Evolutionary conservation across 768 basidiomycete genomes (phyloP).

Genomic region (Lentinula boryana): DNA sequence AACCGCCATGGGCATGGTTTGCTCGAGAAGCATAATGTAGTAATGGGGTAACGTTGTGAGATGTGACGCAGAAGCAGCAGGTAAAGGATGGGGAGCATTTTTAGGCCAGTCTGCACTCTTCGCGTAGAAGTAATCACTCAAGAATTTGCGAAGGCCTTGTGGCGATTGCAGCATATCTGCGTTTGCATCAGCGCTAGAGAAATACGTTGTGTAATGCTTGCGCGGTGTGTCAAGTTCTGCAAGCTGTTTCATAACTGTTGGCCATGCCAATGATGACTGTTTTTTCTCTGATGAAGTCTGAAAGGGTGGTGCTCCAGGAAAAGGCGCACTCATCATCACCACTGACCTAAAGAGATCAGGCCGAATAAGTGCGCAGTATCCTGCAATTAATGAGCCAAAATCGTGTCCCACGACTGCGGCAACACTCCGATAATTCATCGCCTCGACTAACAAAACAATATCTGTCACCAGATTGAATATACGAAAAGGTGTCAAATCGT

Average conservation of each 20-base stretch:
- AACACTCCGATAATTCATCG: conserved; percentile 41
- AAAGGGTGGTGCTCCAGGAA: conserved; percentile 36
- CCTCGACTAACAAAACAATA: conserved; percentile 42
- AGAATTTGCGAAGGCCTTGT: conserved; percentile 37
- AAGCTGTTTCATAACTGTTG: conserved; percentile 19
- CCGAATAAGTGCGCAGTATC: conserved; percentile 44
- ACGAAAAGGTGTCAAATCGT: conserved; percentile 45
- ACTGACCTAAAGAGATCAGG: conserved; percentile 52
- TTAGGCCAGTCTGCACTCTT: conserved; percentile 51
- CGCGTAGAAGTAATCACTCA: conserved; percentile 51
- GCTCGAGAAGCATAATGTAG: conserved; percentile 53
- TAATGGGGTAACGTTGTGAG: conserved; percentile 46
- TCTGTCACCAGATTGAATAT: conserved; percentile 47
- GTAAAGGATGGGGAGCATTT: conserved; percentile 34
- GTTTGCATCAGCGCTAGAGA: conserved; percentile 39
- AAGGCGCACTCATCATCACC: conserved; percentile 58
- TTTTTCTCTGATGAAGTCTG: conserved; percentile 6
- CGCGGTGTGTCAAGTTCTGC: conserved; percentile 40
- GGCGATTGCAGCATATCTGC: conserved; percentile 36
- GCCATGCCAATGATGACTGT: neutral
- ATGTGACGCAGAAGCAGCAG: conserved; percentile 22
- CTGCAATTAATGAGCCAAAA: conserved; percentile 50
- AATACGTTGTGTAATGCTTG: conserved; percentile 55
- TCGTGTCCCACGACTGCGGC: conserved; percentile 57
- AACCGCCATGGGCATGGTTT: conserved; percentile 48